Evolutionary conservation across 495 filamentous ascomycete genomes (phyloP).

Genomic region (Parachaetomium inaequale): DNA sequence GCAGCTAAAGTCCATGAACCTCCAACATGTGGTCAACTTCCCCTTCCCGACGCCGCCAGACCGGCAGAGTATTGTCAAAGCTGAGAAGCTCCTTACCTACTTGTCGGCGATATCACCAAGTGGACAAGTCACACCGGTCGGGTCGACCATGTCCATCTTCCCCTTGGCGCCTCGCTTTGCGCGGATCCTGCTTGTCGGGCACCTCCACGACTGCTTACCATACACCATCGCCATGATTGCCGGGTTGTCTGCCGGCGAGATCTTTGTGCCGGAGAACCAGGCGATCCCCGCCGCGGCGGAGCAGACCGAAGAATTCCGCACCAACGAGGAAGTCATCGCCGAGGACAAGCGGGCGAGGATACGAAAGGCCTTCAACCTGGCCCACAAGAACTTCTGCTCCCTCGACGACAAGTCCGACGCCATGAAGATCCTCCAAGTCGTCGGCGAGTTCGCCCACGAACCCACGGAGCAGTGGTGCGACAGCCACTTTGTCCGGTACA

Average conservation of each 20-base stretch:
- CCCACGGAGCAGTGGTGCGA: slow-evolving; percentile 68
- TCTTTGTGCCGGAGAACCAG: slow-evolving; percentile 84
- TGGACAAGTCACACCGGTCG: slow-evolving; percentile 73
- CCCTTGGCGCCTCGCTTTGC: slow-evolving; percentile 87
- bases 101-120: slow-evolving; percentile 62
- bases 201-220: slow-evolving; percentile 75
- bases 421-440: slow-evolving; percentile 83
- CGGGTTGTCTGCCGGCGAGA: slow-evolving; percentile 77
- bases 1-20: slow-evolving; percentile 92
- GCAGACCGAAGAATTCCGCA: slow-evolving; percentile 51
- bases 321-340: slow-evolving; percentile 62
- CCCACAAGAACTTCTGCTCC: slow-evolving; percentile 74
- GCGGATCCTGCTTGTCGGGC: slow-evolving; percentile 83
- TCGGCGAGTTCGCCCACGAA: slow-evolving; percentile 76
- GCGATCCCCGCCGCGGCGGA: slow-evolving; percentile 52
- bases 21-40: slow-evolving; percentile 88
- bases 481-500: slow-evolving; percentile 76
- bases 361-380: slow-evolving; percentile 66
- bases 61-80: slow-evolving; percentile 70
- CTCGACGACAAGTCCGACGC: slow-evolving; percentile 80
- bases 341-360: slow-evolving; percentile 63
- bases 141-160: slow-evolving; percentile 77
- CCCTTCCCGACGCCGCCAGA: slow-evolving; percentile 96
- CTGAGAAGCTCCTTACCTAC: slow-evolving; percentile 79
- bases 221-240: slow-evolving; percentile 89